These are phyloP conservation scores for Leersia perrieri DNA, from an alignment of 176 grass and related monocot genomes.

Conservation along the genomic window DNA sequence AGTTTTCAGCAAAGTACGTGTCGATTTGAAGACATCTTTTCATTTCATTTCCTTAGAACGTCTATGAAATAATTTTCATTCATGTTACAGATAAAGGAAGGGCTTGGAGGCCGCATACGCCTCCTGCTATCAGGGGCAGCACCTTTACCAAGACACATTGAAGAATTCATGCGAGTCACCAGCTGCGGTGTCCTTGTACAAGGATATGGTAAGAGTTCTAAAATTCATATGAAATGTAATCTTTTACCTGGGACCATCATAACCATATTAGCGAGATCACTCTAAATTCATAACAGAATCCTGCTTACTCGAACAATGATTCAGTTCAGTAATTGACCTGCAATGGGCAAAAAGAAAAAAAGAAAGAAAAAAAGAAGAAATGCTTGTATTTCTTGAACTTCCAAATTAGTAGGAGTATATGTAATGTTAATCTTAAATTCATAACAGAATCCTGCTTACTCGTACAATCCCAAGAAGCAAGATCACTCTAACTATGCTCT, in stretches of 20 bases:
- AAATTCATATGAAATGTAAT: background rate
- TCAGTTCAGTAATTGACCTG: background rate
- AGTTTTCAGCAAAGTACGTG: constrained; percentile 75
- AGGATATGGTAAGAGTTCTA: constrained; percentile 75
- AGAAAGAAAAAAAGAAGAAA: background rate
- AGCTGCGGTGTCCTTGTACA: constrained; percentile 75
- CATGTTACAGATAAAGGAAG: constrained; percentile 65
- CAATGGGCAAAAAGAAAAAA: background rate
- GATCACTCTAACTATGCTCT: background rate
- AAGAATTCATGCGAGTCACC: constrained; percentile 88
- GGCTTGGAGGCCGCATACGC: constrained; percentile 66
- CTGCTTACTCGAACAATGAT: background rate
- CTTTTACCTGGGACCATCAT: background rate
- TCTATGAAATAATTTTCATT: background rate
- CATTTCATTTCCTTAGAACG: background rate
- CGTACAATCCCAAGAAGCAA: background rate
- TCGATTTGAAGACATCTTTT: background rate
- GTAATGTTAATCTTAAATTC: background rate
- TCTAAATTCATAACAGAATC: background rate
- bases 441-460: background rate
- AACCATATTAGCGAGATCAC: constrained; percentile 4
- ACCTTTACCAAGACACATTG: constrained; percentile 74
- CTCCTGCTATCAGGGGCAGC: constrained; percentile 87
- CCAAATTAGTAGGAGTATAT: background rate
- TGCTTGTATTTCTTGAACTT: background rate